Evolutionary conservation across 129 eudicot genomes (phyloP).

Genomic region (Arctium lappa): DNA sequence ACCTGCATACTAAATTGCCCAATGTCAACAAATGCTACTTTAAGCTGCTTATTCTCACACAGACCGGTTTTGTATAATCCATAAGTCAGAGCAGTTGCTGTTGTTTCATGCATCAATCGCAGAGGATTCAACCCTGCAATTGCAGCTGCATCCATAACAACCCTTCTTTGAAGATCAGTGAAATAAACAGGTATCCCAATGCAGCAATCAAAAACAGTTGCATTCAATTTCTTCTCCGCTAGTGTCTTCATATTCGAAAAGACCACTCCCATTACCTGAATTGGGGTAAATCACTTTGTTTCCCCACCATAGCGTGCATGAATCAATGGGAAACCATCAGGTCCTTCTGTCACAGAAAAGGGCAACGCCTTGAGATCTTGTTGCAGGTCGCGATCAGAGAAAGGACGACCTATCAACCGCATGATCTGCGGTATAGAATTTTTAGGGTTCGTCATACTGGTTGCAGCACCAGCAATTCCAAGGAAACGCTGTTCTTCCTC

Average conservation of each 20-base stretch:
- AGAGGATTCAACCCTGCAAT: slow-evolving; percentile 94
- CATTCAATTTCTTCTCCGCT: slow-evolving; percentile 79
- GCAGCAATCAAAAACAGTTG: slow-evolving; percentile 90
- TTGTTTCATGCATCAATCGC: slow-evolving; percentile 85
- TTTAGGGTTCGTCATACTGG: slow-evolving; percentile 86
- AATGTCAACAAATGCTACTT: slow-evolving; percentile 85
- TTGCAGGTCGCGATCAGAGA: slow-evolving; percentile 88
- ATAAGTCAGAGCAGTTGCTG: slow-evolving; percentile 92
- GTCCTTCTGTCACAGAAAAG: slow-evolving; percentile 71
- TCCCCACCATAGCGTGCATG: slow-evolving; percentile 79
- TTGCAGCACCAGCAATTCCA: slow-evolving; percentile 91
- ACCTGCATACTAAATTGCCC: slow-evolving; percentile 99
- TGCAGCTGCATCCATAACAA: slow-evolving; percentile 81
- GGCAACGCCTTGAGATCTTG: slow-evolving; percentile 75
- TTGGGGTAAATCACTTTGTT: slow-evolving; percentile 70
- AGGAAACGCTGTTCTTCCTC: slow-evolving; percentile 90
- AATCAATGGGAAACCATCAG: slow-evolving; percentile 88
- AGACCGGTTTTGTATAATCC: slow-evolving; percentile 91
- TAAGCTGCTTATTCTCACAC: slow-evolving; percentile 76
- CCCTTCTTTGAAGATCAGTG: slow-evolving; percentile 90
- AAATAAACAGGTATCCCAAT: slow-evolving; percentile 87
- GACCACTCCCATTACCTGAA: slow-evolving; percentile 85
- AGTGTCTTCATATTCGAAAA: slow-evolving; percentile 74
- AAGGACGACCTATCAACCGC: slow-evolving; percentile 65
- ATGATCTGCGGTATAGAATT: slow-evolving; percentile 79